Evolutionary conservation across 208 protist species (phyloP), one percentile per base, ranked within the genome.

Genomic region (Leishmania tarentolae): DNA sequence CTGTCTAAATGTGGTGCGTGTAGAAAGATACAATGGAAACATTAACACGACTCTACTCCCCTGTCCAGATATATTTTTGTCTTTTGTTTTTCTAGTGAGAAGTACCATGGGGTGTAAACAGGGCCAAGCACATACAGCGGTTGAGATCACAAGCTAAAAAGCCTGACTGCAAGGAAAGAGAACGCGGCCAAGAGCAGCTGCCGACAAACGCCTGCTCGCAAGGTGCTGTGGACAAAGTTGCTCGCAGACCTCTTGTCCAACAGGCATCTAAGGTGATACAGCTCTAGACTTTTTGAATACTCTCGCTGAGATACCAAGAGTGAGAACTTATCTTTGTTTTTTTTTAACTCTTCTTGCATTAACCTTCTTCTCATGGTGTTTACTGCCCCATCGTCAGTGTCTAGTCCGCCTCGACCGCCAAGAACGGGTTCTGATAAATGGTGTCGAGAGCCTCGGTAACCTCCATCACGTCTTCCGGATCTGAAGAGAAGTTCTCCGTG

Each of bases 371-470:
- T 59, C 50, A 21, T n/a, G 35, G n/a, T 5, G 37, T 15, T 79
- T 85, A 86, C 35, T 82, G 37, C 68, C 68, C 28, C 8, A 75
- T 75, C 11, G 19, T n/a, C 71, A 61, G 69, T 8, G 31, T 5
- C 72, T 85, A 86, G 35, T 84, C 79, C 28, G 73, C 78, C 53
- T 89, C 75, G 21, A 90, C 74, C 21, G 83, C 88, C 24, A 95
- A 75, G 81, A 97, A 95, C 21, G 94, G 94, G 80, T 95, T 84
- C 72, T 95, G 92, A 78, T 91, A 95, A 35, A 95, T 75, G 21
- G 86, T 88, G 66, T 97, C 94, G 78, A 95, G 89, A 2, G 85
- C 89, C 31, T 91, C 90, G 13, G 91, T 44, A 11, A 79, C 78
- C 9, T 92, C 89, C 19, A 53, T 79, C 70, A 95, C 65, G n/a